Evolutionary conservation across 2,329 filamentous ascomycete genomes (phyloP), one percentile per base, ranked within the genome.

Genomic region (Arthrobotrys sinensis): DNA sequence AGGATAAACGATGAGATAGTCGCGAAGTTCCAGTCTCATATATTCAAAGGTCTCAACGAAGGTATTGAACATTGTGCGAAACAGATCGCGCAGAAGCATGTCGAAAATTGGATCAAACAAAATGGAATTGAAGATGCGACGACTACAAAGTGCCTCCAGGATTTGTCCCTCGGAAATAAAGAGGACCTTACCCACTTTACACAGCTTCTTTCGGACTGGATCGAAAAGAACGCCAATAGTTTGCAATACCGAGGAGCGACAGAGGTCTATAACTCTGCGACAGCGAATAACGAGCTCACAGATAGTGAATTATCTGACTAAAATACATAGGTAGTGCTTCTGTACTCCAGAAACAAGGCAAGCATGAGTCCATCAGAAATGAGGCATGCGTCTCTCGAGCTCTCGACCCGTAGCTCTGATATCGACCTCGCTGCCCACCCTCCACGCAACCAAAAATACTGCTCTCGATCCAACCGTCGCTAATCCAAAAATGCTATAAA

Each of bases 401-500:
- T 28, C 24, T 28, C 24, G 24, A 28, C 4, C 24, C 4, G 24
- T 28, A 28, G 24, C 24, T 28, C 24, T 28, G 24, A 28, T 28
- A 28, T 28, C 24, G 24, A 28, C 4, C 2, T 28, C 4, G 4
- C 24, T 28, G 24, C 24, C 36, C 36, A 16, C 24, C 36, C 2
- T 40, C 57, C 38, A 10, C 28, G 3, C 34, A 43, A 28, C 46
- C 34, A n/a, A 46, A 65, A 34, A 38, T 28, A 16, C 2, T 53
- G 48, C 38, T 14, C 40, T 19, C 19, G n/a, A 8, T 32, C 21
- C 57, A 32, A 46, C 2, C 14, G 19, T 36, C 12, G 60, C 60
- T 48, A 50, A 65, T 36, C 40, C 57, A 66, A 65, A 28, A 65
- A 60, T 55, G 50, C 69, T 69, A 62, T 73, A 40, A 73, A 73